Evolutionary conservation across 2,329 filamentous ascomycete species (phyloP).

Genomic region (Catunica adiposa): DNA sequence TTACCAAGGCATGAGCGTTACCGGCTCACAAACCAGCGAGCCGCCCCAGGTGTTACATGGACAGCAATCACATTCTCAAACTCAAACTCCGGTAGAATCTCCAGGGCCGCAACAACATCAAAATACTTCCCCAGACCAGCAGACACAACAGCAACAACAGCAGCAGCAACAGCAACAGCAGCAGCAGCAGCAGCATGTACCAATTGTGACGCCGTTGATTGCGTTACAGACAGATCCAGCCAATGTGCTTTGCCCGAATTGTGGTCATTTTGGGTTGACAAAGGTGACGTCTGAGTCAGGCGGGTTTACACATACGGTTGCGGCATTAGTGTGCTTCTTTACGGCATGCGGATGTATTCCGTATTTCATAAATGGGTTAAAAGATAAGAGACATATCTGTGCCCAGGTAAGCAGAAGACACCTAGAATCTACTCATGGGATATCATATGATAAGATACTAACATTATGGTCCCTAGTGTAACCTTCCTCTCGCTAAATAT

Average conservation of each 20-base stretch:
- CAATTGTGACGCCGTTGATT: constrained; percentile 14
- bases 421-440: too few species aligned
- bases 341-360: constrained; percentile 18
- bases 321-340: constrained; percentile 16
- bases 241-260: constrained; percentile 17
- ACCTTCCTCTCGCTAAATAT: constrained; percentile 17
- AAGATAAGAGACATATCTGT: constrained; percentile 18
- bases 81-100: background rate
- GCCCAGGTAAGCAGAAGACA: background rate
- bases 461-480: constrained; percentile 16
- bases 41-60: background rate
- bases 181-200: background rate
- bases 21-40: background rate
- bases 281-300: background rate
- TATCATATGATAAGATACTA: constrained; percentile 1
- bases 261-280: constrained; percentile 14
- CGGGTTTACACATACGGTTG: constrained; percentile 17
- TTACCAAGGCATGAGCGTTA: background rate
- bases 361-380: constrained; percentile 16
- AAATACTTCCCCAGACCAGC: background rate
- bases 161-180: background rate
- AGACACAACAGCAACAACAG: background rate
- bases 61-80: background rate
- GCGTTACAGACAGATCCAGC: constrained; percentile 12
- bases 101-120: background rate